Percentiles rank a stretch among this genome's conserved stretches.
Evolutionary conservation across 257 asterid species (phyloP).

Genomic region (Echites panduratus): DNA sequence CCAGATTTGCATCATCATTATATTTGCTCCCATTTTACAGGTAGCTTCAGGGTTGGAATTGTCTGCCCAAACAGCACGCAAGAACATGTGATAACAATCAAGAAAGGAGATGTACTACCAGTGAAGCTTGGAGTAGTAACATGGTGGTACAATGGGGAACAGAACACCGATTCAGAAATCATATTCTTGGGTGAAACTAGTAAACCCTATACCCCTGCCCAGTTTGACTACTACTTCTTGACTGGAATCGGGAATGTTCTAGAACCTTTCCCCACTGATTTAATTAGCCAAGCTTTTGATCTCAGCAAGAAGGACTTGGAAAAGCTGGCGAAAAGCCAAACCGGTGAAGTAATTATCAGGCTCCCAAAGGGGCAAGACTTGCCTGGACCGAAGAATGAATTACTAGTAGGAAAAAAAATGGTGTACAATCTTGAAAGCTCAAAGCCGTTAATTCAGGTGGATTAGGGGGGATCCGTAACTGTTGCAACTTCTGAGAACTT

Average conservation of each 20-base stretch:
- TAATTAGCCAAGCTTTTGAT: slow-evolving; percentile 20
- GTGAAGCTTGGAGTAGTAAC: no score
- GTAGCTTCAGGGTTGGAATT: neutral
- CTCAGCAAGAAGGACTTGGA: slow-evolving; percentile 16
- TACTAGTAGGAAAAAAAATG: neutral
- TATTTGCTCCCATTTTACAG: neutral
- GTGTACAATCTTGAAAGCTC: slow-evolving; percentile 9
- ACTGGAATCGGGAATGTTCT: slow-evolving; percentile 14
- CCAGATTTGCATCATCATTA: no score
- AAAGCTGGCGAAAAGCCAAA: slow-evolving; percentile 28
- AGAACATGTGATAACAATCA: neutral
- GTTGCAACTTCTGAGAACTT: slow-evolving; percentile 14
- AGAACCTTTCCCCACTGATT: slow-evolving; percentile 28
- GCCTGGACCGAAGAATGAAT: slow-evolving; percentile 16
- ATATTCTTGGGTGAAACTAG: no score
- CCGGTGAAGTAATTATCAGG: slow-evolving; percentile 13
- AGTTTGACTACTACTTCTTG: neutral
- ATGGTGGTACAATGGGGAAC: no score
- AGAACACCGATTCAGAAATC: neutral
- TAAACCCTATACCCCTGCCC: neutral
- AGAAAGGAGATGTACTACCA: no score
- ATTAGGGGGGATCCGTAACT: neutral
- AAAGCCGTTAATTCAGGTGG: neutral
- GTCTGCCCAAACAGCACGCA: neutral
- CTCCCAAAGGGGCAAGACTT: slow-evolving; percentile 14